Evolutionary conservation across 2,329 filamentous ascomycete genomes (phyloP).

Genomic region (Colletotrichum neosansevieriae): DNA sequence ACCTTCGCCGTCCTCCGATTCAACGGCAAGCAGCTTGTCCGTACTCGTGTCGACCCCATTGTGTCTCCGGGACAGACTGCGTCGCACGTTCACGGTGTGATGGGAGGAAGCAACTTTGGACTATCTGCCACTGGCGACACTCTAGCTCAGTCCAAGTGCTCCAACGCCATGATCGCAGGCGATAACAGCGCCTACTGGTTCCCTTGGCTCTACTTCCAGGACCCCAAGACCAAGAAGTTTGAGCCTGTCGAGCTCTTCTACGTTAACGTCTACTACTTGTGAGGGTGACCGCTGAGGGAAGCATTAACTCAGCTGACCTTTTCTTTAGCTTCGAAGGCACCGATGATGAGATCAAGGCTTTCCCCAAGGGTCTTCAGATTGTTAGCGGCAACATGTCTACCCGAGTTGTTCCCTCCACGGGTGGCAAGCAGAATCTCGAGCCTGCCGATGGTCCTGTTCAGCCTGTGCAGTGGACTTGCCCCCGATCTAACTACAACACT

Average conservation of each 20-base stretch:
- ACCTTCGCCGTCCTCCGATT: conserved; percentile 79
- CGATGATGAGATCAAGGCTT: conserved; percentile 75
- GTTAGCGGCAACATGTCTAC: conserved; percentile 72
- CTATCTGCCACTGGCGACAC: conserved; percentile 71
- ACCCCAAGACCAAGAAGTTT: conserved; percentile 72
- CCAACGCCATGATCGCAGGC: conserved; percentile 74
- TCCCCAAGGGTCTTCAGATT: conserved; percentile 79
- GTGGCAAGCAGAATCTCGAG: conserved; percentile 63
- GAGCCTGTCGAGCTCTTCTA: conserved; percentile 77
- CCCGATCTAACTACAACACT: conserved; percentile 60
- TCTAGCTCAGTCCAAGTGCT: conserved; percentile 73
- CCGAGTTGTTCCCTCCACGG: conserved; percentile 67
- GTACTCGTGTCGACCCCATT: conserved; percentile 76
- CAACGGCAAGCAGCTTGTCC: conserved; percentile 72
- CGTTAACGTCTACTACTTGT: conserved; percentile 83
- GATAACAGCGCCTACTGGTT: conserved; percentile 85
- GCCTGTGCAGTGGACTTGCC: conserved; percentile 71
- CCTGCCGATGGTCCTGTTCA: conserved; percentile 64
- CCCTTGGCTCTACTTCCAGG: conserved; percentile 76
- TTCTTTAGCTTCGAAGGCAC: conserved; percentile 67
- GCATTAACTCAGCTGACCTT: conserved; percentile 44
- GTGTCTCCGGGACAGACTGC: conserved; percentile 70
- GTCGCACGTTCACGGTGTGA: conserved; percentile 76
- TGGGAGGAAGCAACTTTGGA: conserved; percentile 77
- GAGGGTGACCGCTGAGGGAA: conserved; percentile 44